phyloP scores from a whole-genome alignment of 768 basidiomycete species.

The Boletus pseudo-olivaceus region DNA sequence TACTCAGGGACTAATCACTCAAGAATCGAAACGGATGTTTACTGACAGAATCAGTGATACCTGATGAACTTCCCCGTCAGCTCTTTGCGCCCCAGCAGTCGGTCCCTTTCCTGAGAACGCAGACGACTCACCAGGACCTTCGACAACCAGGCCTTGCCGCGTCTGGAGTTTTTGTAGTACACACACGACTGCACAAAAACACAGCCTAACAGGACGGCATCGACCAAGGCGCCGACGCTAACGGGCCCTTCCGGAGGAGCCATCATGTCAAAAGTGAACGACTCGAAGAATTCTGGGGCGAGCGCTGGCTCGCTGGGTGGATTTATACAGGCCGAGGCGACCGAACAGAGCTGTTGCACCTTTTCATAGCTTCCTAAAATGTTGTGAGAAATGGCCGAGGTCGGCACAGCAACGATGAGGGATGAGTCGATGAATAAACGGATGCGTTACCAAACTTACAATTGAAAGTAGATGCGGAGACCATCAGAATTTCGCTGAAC shows the following conservation, averaged over 20 bases:
- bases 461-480: background rate
- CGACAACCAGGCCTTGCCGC: slow-evolving; percentile 8
- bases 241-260: slow-evolving; percentile 28
- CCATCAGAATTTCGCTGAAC: slow-evolving; percentile 16
- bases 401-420: slow-evolving; percentile 14
- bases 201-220: slow-evolving; percentile 24
- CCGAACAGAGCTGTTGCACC: slow-evolving; percentile 6
- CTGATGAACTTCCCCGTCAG: slow-evolving; percentile 8
- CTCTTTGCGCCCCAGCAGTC: background rate
- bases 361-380: slow-evolving; percentile 8
- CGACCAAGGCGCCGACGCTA: slow-evolving; percentile 18
- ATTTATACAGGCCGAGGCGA: slow-evolving; percentile 15
- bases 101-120: background rate
- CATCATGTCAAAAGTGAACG: slow-evolving; percentile 6
- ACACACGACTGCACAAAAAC: slow-evolving; percentile 24
- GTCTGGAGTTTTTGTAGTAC: slow-evolving; percentile 22
- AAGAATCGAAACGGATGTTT: background rate
- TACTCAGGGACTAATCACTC: slow-evolving; percentile 4
- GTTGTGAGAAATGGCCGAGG: background rate
- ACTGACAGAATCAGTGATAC: slow-evolving; percentile 20
- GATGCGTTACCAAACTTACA: slow-evolving; percentile 18
- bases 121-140: slow-evolving; percentile 17
- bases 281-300: background rate
- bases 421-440: background rate
- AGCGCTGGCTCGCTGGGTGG: background rate